Conservation (phyloP, 2,329 filamentous ascomycete genomes). For the Penicillium rolfsii region DNA sequence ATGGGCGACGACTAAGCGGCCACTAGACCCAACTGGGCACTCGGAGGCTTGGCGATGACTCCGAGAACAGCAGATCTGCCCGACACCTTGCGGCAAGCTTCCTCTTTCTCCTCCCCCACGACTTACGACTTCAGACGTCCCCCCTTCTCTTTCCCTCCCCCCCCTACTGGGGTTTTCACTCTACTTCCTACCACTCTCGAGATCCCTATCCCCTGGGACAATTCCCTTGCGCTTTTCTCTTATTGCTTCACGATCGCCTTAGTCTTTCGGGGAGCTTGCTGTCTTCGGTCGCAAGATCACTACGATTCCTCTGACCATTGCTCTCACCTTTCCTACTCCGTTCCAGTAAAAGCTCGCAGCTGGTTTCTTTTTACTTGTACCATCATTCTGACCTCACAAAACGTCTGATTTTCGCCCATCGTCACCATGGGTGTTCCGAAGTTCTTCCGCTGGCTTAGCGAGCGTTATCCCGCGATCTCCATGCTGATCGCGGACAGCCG, state of each 20-base stretch:
- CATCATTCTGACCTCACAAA: slow-evolving; percentile 8
- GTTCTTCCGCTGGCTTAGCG: slow-evolving; percentile 98
- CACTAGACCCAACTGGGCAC: slow-evolving; percentile 30
- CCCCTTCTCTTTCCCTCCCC: not conserved
- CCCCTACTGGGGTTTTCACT: slow-evolving; percentile 4
- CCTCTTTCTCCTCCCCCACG: not conserved
- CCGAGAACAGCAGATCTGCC: slow-evolving; percentile 9
- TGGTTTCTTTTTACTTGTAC: slow-evolving; percentile 14
- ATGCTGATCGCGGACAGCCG: slow-evolving; percentile 98
- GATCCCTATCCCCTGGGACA: not conserved
- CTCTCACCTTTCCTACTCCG: not conserved
- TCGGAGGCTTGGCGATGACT: slow-evolving; percentile 31
- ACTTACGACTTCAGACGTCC: slow-evolving; percentile 7
- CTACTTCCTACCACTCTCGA: not conserved
- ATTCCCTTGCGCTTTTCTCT: not conserved
- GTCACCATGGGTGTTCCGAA: slow-evolving; percentile 72
- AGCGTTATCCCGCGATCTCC: slow-evolving; percentile 97
- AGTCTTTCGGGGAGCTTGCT: not conserved
- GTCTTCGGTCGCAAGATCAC: slow-evolving; percentile 15
- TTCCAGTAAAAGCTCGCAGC: not conserved
- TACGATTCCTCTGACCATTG: slow-evolving; percentile 7
- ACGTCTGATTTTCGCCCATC: slow-evolving; percentile 14
- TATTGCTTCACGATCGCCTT: not conserved
- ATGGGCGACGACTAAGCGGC: slow-evolving; percentile 25
- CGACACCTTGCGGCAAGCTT: slow-evolving; percentile 3